Evolutionary conservation across 1,139 yeast genomes (phyloP), one percentile per base, ranked within the genome.

Genomic region (Candida freyschussii): DNA sequence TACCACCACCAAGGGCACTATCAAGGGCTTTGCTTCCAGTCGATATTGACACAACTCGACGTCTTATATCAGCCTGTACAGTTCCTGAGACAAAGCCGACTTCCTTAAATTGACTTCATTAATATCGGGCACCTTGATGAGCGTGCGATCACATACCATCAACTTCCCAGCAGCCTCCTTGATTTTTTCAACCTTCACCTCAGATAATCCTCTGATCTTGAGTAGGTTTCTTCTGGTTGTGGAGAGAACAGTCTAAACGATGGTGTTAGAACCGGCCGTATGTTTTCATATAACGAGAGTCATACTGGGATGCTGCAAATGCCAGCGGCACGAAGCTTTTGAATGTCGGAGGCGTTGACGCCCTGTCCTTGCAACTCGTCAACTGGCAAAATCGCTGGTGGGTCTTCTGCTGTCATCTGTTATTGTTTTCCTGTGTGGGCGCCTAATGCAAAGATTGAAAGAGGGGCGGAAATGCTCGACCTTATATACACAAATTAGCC

Each of bases 121-220:
- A 32, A 30, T 26, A 2, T 10, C 6, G 15, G 12, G 14, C 21
- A n/a, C 11, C 11, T 8, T 6, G 17, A 13, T 14, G 9, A 9
- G 21, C 16, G 13, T 6, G 17, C 4, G 7, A 5, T 2, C 13
- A 39, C 54, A 25, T 29, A 55, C 60, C 39, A 71, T 54, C 15
- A 75, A 50, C 44, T 72, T 74, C 10, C 67, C 62, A 1, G 78
- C 77, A 1, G 79, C 79, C 41, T 75, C 81, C 48, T 75, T 75
- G 37, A 75, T 71, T 50, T 75, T 75, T 26, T 75, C 80, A 11
- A 75, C 79, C 46, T 75, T 75, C 12, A 68, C 66, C 41, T 72
- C 81, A 45, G 77, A 69, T 24, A 75, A 51, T 1, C 79, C 78
- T 44, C 70, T 71, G 30, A 73, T 69, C 49, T 72, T 73, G 26